Base-by-base conservation (phyloP, 1,284 basidiomycete species). In the Cryptococcus jaspeensis region DNA sequence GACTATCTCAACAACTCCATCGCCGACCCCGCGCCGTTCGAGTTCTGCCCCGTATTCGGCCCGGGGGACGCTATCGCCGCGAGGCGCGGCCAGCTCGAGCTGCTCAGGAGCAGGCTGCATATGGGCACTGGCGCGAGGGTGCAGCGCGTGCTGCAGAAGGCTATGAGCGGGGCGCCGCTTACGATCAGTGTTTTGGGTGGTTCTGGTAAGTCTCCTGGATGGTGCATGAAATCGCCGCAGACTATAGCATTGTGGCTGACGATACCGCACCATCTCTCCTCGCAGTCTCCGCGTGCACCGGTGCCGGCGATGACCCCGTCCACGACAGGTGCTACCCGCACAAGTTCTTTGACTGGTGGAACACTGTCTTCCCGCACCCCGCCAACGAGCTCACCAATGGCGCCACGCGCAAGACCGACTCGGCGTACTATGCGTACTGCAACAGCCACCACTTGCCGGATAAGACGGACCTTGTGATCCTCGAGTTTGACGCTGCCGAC, bases 321-420 rank as follows among this genome's bases (percentile, higher is more conserved):
- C 85, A 91, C 0, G 82, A 89, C 0, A 81, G 80, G 63, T 95
- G 93, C 76, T 97, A 94, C 75, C 92, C 93, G 1, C 86, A 89
- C 39, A 84, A 84, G 41, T 89, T 97, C 79, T 96, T 96, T 80
- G 82, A 87, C 57, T 97, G 94, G 93, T 94, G 92, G 88, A 92
- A 94, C 77, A 84, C 82, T 51, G 84, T 96, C 16, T 97, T 97
- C 79, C 93, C 93, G 1, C 90, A 97, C 76, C 92, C 92, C 0
- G 89, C 89, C 2, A 91, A 91, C 8, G 92, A 96, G 75, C 83
- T 97, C 62, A 97, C 94, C 15, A 96, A 96, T 74, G 94, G 93
- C 35, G 94, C 93, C 2, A 87, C 92, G 80, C 84, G 90, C 23
- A 84, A 85, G 49, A 92, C 91, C 38, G 88, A 88, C 75, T 92